Percentiles rank a stretch among this genome's conserved stretches.
Evolutionary conservation across 495 filamentous ascomycete species (phyloP).

Genomic region (Bacidia gigantensis): DNA sequence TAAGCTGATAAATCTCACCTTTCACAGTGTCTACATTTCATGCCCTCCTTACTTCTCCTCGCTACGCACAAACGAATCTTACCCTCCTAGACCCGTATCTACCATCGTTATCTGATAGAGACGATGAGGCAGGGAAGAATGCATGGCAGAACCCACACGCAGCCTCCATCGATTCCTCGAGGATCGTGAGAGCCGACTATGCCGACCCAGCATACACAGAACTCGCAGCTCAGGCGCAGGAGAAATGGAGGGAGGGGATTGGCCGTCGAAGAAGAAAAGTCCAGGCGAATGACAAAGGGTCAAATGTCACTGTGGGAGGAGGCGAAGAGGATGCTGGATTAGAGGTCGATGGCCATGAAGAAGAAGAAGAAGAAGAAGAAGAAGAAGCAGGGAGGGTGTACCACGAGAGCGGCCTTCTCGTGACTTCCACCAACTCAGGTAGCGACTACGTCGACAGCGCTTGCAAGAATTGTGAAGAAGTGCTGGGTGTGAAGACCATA

Average conservation of each 20-base stretch:
- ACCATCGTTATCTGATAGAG: constrained; percentile 39
- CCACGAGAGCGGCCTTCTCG: constrained; percentile 56
- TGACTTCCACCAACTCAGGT: constrained; percentile 41
- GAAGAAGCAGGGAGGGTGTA: constrained; percentile 49
- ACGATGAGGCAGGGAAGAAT: neutral
- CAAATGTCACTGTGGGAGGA: neutral
- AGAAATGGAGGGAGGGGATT: constrained; percentile 44
- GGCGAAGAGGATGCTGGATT: neutral
- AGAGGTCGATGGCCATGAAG: neutral
- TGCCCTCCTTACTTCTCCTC: constrained; percentile 40
- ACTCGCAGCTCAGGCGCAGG: constrained; percentile 53
- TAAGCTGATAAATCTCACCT: constrained; percentile 5
- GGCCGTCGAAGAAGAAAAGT: neutral
- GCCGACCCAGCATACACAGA: constrained; percentile 53
- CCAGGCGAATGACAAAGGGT: neutral
- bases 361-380: constrained; percentile 2
- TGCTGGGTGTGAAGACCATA: constrained; percentile 24
- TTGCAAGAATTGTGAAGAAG: constrained; percentile 15
- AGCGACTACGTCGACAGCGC: constrained; percentile 52
- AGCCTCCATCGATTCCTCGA: constrained; percentile 60
- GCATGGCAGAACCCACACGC: constrained; percentile 39
- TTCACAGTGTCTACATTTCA: constrained; percentile 46
- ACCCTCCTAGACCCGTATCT: constrained; percentile 53
- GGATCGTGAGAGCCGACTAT: constrained; percentile 77
- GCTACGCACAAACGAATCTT: constrained; percentile 41